Base-by-base conservation (phyloP, 148 eudicot species). In the Arctostaphylos glauca region DNA sequence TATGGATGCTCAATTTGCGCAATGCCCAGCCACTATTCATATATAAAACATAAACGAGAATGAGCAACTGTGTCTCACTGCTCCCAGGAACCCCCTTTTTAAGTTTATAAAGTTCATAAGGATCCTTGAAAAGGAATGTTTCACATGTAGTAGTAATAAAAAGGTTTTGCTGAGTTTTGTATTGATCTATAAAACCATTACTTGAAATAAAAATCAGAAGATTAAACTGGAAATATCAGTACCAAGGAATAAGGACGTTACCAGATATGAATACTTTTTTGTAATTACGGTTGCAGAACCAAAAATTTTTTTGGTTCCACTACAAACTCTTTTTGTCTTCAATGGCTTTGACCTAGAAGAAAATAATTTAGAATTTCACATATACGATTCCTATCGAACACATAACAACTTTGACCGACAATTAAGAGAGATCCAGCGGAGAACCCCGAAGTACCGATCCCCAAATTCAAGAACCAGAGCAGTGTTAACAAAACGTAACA, bases 401-500 rank as follows among this genome's bases (percentile, higher is more conserved):
- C 44, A 18, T 38, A 38, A 38, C 7, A 81, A 41, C 54, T 47
- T 80, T 67, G 31, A 53, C 41, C 77, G n/a, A 81, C 31, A n/a
- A 41, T 13, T 16, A 55, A 21, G n/a, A 21, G 38, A 78, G 49
- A 78, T 71, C 82, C 75, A 49, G 9, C 75, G 4, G 82, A 50
- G 76, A 38, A 49, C 49, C 50, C 56, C 76, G 49, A 7, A 52
- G 16, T 41, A 54, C 13, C 73, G 38, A 54, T 71, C 52, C 41
- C 70, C 9, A 64, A 80, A 64, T 15, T 49, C 54, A 80, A 76
- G 18, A 50, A 75, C 15, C 76, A 54, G 43, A 78, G 77, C 25
- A 79, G 76, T 56, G n/a, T 64, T 50, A 74, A 64, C 68, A 3
- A n/a, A 31, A 48, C 38, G 68, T 43, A 38, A 78, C 50, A 23